phyloP scores from a whole-genome alignment of 2,329 filamentous ascomycete species.

The Diaporthe sp. region DNA sequence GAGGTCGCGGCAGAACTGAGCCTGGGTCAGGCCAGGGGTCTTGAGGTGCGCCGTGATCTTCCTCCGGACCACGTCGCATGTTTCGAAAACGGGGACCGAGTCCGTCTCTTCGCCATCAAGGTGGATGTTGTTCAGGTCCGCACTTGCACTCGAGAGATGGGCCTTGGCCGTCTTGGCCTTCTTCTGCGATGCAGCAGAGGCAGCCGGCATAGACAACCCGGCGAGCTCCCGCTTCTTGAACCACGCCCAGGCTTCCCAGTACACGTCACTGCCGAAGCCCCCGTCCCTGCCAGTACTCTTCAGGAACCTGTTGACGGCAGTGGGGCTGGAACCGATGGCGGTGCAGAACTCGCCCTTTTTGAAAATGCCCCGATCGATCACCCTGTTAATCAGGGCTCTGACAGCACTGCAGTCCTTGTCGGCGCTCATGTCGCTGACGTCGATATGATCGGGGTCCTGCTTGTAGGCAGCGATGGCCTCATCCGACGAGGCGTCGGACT shows the following conservation, averaged over 20 bases:
- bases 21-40: conserved; percentile 60
- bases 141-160: not conserved
- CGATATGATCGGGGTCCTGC: conserved; percentile 39
- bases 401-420: conserved; percentile 32
- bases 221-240: conserved; percentile 63
- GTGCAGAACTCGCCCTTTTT: conserved; percentile 62
- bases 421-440: conserved; percentile 19
- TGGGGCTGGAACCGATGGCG: conserved; percentile 54
- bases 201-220: conserved; percentile 52
- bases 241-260: conserved; percentile 49
- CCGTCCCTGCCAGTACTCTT: conserved; percentile 53
- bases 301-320: conserved; percentile 58
- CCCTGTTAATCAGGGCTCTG: conserved; percentile 39
- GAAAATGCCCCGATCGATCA: conserved; percentile 58
- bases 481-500: conserved; percentile 38
- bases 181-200: not conserved
- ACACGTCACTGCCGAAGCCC: conserved; percentile 48
- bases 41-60: conserved; percentile 64
- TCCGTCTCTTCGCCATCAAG: conserved; percentile 54
- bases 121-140: conserved; percentile 21
- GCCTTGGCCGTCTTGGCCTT: conserved; percentile 16
- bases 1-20: conserved; percentile 58
- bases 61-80: conserved; percentile 66
- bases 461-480: conserved; percentile 43
- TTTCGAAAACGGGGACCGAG: conserved; percentile 62